These are phyloP conservation scores for Daldinia concentrica DNA, from an alignment of 495 filamentous ascomycete species.

Conservation along the genomic window DNA sequence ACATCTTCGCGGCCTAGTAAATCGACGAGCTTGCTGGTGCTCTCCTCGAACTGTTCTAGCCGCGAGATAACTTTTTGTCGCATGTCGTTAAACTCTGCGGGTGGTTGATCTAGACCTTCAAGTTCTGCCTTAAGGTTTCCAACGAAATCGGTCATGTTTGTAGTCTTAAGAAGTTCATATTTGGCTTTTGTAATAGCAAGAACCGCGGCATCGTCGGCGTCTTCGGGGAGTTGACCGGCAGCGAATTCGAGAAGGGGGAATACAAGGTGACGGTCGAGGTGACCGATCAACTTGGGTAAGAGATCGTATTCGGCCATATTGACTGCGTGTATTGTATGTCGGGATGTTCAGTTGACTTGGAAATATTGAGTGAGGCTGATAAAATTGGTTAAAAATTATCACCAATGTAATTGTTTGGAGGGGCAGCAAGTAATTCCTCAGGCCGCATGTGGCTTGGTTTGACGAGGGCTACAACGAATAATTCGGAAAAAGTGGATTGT, in stretches of 20 bases:
- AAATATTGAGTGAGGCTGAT: conserved; percentile 7
- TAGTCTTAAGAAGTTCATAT: conserved; percentile 90
- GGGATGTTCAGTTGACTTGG: not conserved
- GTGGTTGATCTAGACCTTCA: conserved; percentile 77
- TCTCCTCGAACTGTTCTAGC: conserved; percentile 81
- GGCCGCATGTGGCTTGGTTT: not conserved
- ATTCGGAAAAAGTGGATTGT: conserved; percentile 37
- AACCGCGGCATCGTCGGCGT: conserved; percentile 65
- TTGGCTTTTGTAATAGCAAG: conserved; percentile 81
- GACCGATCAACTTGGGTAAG: conserved; percentile 84
- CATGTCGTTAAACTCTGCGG: conserved; percentile 86
- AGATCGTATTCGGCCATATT: conserved; percentile 85
- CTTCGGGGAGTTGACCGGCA: conserved; percentile 65
- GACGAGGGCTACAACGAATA: conserved; percentile 19
- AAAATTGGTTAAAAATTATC: conserved; percentile 24
- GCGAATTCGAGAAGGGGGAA: conserved; percentile 92
- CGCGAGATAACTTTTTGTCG: conserved; percentile 85
- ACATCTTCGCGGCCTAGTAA: conserved; percentile 87
- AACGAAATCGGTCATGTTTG: conserved; percentile 98
- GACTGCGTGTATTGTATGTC: conserved; percentile 22
- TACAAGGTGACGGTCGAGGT: conserved; percentile 95
- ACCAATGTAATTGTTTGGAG: conserved; percentile 25
- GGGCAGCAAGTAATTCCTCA: not conserved
- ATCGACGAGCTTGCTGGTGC: conserved; percentile 84
- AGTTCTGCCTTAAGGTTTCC: conserved; percentile 87